These are phyloP conservation scores for Pisolithus sp. DNA, from an alignment of 768 basidiomycete species.

Conservation along the genomic window DNA sequence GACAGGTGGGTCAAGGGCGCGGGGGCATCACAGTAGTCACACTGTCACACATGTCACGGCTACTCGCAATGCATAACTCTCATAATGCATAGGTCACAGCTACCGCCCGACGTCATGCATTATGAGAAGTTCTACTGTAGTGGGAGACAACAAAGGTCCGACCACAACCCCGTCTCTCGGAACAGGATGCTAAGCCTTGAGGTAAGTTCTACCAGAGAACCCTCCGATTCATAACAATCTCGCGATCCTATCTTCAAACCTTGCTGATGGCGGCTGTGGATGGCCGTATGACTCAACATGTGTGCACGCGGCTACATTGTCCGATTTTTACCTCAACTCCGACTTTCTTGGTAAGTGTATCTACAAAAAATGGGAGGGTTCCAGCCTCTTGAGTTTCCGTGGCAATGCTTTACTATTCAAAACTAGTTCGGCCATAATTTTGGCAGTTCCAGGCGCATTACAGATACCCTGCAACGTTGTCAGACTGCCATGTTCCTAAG, in stretches of 20 bases:
- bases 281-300: not conserved
- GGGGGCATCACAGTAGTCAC: no score
- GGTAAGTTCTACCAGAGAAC: not conserved
- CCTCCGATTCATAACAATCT: not conserved
- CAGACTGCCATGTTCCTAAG: conserved; percentile 1
- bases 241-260: no score
- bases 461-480: conserved; percentile 53
- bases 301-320: not conserved
- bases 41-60: no score
- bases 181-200: not conserved
- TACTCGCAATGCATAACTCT: no score
- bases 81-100: no score
- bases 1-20: no score
- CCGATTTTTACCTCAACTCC: not conserved
- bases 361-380: conserved; percentile 34
- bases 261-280: not conserved
- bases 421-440: conserved; percentile 62
- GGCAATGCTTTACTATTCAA: conserved; percentile 59
- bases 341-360: not conserved
- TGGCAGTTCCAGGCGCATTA: conserved; percentile 81
- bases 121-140: no score
- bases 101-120: no score
- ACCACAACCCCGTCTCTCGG: not conserved
- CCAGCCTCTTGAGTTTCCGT: conserved; percentile 45
- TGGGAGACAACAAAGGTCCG: no score